Conservation (phyloP, 352 stramenopile genomes). For the Phytopythium litorale region DNA sequence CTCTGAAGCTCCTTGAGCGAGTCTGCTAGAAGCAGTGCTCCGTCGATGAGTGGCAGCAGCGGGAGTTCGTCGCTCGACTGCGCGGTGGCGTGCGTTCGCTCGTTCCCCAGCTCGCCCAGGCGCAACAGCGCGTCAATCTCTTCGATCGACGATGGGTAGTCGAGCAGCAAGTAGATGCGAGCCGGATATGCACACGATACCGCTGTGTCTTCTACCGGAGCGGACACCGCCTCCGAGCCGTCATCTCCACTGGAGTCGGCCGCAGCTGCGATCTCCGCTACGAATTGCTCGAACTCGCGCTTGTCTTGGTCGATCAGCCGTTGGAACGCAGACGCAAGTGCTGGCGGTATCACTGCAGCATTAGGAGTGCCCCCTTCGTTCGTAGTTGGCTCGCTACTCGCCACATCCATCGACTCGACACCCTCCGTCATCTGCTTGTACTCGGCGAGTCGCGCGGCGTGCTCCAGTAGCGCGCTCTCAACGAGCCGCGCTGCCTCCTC, state of each 20-base stretch:
- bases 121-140: conserved; percentile 47
- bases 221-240: not conserved
- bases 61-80: conserved; percentile 17
- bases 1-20: conserved; percentile 18
- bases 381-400: not conserved
- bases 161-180: conserved; percentile 53
- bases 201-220: not conserved
- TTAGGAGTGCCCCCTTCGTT: not conserved
- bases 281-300: conserved; percentile 19
- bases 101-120: conserved; percentile 26
- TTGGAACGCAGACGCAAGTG: conserved; percentile 51
- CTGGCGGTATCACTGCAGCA: conserved; percentile 13
- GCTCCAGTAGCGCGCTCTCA: no score
- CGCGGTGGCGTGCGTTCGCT: not conserved
- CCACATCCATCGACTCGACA: no score
- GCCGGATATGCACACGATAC: not conserved
- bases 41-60: conserved; percentile 56
- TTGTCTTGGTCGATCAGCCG: conserved; percentile 40
- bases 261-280: not conserved
- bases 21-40: conserved; percentile 44
- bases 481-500: no score
- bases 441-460: no score
- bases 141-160: conserved; percentile 48
- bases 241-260: not conserved
- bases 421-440: no score